Evolutionary conservation across 495 filamentous ascomycete genomes (phyloP).

Genomic region (Tetracladium marchalianum): DNA sequence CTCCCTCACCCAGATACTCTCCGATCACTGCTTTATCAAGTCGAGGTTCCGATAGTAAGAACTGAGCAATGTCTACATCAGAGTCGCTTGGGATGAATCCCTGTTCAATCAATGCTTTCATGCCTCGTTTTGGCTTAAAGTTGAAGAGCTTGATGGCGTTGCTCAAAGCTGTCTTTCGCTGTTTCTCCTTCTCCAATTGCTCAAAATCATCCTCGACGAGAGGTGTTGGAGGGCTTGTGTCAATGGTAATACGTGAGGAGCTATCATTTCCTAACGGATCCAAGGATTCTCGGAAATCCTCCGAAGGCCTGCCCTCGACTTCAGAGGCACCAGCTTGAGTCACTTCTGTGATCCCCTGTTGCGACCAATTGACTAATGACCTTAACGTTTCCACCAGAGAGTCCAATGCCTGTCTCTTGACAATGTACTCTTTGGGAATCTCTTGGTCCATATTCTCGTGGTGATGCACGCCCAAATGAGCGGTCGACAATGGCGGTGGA

Average conservation of each 20-base stretch:
- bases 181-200: constrained; percentile 87
- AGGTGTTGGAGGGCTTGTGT: constrained; percentile 63
- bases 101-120: constrained; percentile 72
- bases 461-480: constrained; percentile 44
- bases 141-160: constrained; percentile 92
- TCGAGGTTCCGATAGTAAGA: constrained; percentile 62
- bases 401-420: constrained; percentile 83
- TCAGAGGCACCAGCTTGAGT: constrained; percentile 36
- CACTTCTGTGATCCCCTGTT: constrained; percentile 57
- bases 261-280: constrained; percentile 48
- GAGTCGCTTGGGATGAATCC: constrained; percentile 73
- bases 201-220: constrained; percentile 79
- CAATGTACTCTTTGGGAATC: constrained; percentile 73
- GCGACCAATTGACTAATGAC: constrained; percentile 88
- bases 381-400: constrained; percentile 79
- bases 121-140: constrained; percentile 91
- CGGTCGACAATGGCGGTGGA: constrained; percentile 74
- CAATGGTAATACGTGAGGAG: constrained; percentile 34
- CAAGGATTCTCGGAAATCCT: constrained; percentile 72
- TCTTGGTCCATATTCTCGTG: constrained; percentile 50
- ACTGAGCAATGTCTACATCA: constrained; percentile 76
- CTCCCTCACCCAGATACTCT: constrained; percentile 91
- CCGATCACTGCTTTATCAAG: constrained; percentile 88
- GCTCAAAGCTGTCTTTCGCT: constrained; percentile 80
- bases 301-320: constrained; percentile 52